A percentile compares a stretch with the other conserved stretches of the same genome.
Conservation (phyloP, 345 rosid genomes). For the Citrus trifoliata region DNA sequence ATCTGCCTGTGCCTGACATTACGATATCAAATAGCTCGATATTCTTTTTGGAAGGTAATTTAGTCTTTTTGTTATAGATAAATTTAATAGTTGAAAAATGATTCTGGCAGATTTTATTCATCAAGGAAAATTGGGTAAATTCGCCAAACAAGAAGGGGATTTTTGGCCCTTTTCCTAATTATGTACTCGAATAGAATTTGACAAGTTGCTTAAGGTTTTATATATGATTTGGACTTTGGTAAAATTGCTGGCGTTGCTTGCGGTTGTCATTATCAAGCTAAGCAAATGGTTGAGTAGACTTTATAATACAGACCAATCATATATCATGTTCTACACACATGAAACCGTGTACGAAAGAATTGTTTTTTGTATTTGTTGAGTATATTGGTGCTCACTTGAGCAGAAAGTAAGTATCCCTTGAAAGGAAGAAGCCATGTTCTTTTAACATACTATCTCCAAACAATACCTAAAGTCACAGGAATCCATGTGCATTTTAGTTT, state of each 20-base stretch:
- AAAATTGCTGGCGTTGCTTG: neutral
- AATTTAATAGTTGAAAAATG: too few species aligned
- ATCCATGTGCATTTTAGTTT: constrained; percentile 35
- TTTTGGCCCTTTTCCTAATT: neutral
- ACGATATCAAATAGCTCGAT: too few species aligned
- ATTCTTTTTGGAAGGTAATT: too few species aligned
- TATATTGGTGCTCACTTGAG: constrained; percentile 6
- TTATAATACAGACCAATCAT: neutral
- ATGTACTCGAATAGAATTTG: neutral
- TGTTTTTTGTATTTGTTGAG: constrained; percentile 5
- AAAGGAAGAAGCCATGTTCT: constrained; percentile 22
- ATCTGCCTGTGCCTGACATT: too few species aligned
- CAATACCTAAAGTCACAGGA: neutral
- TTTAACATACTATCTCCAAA: constrained; percentile 10
- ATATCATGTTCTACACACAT: constrained; percentile 7
- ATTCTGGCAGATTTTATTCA: too few species aligned
- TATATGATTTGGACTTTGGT: neutral
- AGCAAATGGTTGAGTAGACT: constrained; percentile 17
- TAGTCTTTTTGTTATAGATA: too few species aligned
- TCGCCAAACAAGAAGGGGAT: too few species aligned
- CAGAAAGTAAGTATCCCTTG: constrained; percentile 29
- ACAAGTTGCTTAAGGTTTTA: neutral
- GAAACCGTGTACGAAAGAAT: neutral
- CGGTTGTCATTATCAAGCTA: neutral
- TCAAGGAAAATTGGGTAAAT: too few species aligned